Evolutionary conservation across 169 alveolate genomes (phyloP), one percentile per base, ranked within the genome.

Genomic region (Cryptosporidium tyzzeri): DNA sequence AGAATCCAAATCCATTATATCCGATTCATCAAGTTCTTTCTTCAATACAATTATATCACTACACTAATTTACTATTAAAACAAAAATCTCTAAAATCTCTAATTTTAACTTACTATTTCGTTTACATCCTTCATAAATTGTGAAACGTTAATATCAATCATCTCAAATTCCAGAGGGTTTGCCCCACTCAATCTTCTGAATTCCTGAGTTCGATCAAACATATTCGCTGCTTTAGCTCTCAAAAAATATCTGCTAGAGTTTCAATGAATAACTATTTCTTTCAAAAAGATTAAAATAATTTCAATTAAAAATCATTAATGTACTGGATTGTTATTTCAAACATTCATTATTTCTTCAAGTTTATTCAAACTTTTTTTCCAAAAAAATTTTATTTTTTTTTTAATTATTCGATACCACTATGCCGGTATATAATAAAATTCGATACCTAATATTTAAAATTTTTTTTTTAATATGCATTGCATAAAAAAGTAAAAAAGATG

Each of bases 191-290:
- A 7, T 2, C 62, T 65, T 21, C 65, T 18, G 53, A 80, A 80
- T 16, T 41, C 68, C 16, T n/a, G 23, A 37, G 89, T 80, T 48
- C 69, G 39, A 67, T 80, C 75, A 23, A 62, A 62, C 89, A 80
- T 80, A 8, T 44, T 26, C 2, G 18, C 67, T 10, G 4, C 18
- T 21, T 21, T 8, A 2, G 67, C 14, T 55, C 35, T 26, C 14
- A 9, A n/a, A 23, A n/a, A 9, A n/a, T 55, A n/a, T 0, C 18
- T 55, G 35, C 39, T 23, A 7, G 10, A 41, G 16, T 14, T 7
- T 53, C 29, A 23, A 21, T 9, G 8, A 23, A 5, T 9, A 55
- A 55, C 12, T n/a, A 23, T 26, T 55, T 26, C 0, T 29, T 55
- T 9, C 35, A 26, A 5, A 23, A n/a, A 55, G 2, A 21, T 21